Evolutionary conservation across 1,139 yeast genomes (phyloP), one percentile per base, ranked within the genome.

Genomic region (Yamadazyma sp.): DNA sequence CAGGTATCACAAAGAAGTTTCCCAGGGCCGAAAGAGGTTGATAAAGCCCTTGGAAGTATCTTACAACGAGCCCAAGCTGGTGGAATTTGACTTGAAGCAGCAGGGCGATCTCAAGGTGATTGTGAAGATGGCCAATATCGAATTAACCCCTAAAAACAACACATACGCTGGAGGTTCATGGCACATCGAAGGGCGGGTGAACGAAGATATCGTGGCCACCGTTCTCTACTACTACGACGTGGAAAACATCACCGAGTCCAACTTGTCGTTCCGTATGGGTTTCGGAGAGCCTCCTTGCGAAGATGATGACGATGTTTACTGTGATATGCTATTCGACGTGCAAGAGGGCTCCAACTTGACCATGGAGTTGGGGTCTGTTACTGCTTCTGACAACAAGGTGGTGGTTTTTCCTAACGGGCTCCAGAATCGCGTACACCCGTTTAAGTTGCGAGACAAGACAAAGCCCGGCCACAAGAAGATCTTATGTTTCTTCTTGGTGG

Each of bases 131-230:
- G 74, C 75, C 17, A 63, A 66, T 44, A 72, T 72, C 40, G 68
- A 66, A 37, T 55, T 70, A 37, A 68, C 73, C 2, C 75, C 77
- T 0, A 71, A 68, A 32, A 59, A 59, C 15, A 72, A 75, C 9
- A 41, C 33, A 2, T 72, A 71, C 39, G 38, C 49, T 1, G 77
- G 77, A 5, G 76, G 77, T 0, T 46, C 69, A 3, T 71, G 77
- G 77, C 77, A 72, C 40, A 62, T 70, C 0, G 77, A 72, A 47
- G 77, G 76, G 1, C 58, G 67, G 3, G 56, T 61, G 32, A 64
- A 64, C 43, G 77, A 72, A 49, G 68, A 66, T 45, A 71, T 72
- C 34, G 63, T 71, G 2, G 74, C 73, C 2, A 69, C 75, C 1
- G 56, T 62, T 1, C 49, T 71, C 30, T 71, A 69, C 52, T 71